Conservation (phyloP, 23 red algal genomes). For the Gracilaria caudata region DNA sequence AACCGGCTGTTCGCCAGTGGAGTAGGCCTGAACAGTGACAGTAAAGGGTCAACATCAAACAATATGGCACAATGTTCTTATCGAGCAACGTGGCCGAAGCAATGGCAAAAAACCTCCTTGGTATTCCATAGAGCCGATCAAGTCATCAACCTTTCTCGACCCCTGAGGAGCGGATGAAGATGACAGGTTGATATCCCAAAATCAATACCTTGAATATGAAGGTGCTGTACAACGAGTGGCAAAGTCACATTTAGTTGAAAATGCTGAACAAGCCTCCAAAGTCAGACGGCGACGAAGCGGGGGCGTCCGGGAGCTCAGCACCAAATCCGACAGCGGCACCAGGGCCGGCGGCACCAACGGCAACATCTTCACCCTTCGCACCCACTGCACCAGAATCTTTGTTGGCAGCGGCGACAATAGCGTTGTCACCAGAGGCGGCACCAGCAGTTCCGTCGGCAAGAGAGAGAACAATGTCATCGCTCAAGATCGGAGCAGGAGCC, state of each 20-base stretch:
- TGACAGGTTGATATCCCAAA: not conserved
- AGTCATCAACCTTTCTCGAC: not conserved
- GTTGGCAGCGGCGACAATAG: conserved; percentile 47
- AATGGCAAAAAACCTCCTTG: not conserved
- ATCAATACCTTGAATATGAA: not conserved
- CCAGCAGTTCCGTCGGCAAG: conserved; percentile 52
- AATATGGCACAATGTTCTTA: too few species aligned
- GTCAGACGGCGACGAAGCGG: conserved; percentile 12
- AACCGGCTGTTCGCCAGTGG: too few species aligned
- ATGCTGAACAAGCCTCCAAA: conserved; percentile 42
- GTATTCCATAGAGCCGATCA: not conserved
- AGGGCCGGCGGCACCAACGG: conserved; percentile 39
- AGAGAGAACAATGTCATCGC: conserved; percentile 20
- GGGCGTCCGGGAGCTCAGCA: not conserved
- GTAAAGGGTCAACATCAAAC: too few species aligned
- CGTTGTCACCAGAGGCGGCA: conserved; percentile 51
- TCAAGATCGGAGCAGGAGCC: not conserved
- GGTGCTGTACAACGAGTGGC: not conserved
- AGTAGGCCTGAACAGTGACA: too few species aligned
- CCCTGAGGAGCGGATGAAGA: not conserved
- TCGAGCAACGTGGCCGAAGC: too few species aligned
- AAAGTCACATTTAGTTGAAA: conserved; percentile 42
- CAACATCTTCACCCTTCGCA: conserved; percentile 60
- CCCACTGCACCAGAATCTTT: conserved; percentile 52
- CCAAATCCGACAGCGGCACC: conserved; percentile 55